phyloP scores from a whole-genome alignment of 768 basidiomycete species.

The Tricholoma flavovirens region DNA sequence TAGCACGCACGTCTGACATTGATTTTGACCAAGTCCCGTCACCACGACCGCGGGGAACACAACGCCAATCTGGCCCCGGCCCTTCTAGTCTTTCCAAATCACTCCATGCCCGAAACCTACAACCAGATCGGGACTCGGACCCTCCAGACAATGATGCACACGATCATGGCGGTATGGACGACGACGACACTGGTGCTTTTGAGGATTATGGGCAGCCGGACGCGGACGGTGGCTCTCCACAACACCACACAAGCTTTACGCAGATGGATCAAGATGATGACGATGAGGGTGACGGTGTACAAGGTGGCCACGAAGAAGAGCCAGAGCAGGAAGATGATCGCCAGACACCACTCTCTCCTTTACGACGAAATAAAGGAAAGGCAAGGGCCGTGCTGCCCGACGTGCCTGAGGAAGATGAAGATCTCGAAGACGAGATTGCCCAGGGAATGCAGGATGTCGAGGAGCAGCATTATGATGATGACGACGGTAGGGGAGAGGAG shows the following conservation, averaged over 20 bases:
- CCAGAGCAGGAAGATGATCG: slow-evolving; percentile 23
- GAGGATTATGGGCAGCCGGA: slow-evolving; percentile 24
- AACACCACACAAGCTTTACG: slow-evolving; percentile 38
- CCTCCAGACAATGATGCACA: slow-evolving; percentile 19
- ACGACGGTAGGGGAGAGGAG: slow-evolving; percentile 26
- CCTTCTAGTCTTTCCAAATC: slow-evolving; percentile 37
- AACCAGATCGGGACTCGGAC: slow-evolving; percentile 22
- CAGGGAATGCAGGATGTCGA: slow-evolving; percentile 33
- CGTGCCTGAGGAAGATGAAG: slow-evolving; percentile 41
- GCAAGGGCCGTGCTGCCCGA: slow-evolving; percentile 13
- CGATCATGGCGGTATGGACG: slow-evolving; percentile 19
- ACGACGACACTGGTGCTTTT: slow-evolving; percentile 19
- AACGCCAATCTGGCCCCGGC: slow-evolving; percentile 32
- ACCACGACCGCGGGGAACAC: slow-evolving; percentile 33
- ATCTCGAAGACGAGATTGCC: slow-evolving; percentile 38
- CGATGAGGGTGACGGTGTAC: slow-evolving; percentile 31
- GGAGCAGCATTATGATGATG: slow-evolving; percentile 24
- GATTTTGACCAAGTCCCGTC: slow-evolving; percentile 63
- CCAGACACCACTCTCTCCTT: slow-evolving; percentile 15
- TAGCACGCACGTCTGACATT: slow-evolving; percentile 46
- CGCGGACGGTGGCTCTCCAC: slow-evolving; percentile 20
- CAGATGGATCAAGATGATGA: slow-evolving; percentile 46
- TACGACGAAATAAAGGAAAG: slow-evolving; percentile 12
- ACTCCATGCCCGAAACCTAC: slow-evolving; percentile 22
- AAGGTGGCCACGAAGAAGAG: background rate